A percentile compares a stretch with the other conserved stretches of the same genome.
phyloP scores from a whole-genome alignment of 2,329 filamentous ascomycete species.

The Penicillium sp. region DNA sequence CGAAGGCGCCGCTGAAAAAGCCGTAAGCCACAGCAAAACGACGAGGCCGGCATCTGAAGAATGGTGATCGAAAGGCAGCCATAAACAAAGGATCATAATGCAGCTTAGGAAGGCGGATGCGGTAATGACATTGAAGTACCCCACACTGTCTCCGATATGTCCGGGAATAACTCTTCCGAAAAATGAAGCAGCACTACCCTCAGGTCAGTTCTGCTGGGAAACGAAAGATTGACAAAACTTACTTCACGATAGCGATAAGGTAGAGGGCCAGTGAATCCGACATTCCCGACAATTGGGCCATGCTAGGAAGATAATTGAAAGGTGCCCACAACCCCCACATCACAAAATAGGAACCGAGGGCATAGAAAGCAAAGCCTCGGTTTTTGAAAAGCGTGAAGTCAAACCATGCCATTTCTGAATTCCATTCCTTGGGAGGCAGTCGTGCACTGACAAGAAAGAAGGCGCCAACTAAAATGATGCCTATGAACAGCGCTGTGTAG shows the following conservation, averaged over 20 bases:
- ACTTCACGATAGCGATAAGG: neutral
- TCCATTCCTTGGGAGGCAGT: neutral
- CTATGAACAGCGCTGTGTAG: neutral
- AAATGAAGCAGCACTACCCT: neutral
- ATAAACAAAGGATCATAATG: slow-evolving; percentile 14
- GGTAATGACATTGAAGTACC: slow-evolving; percentile 1
- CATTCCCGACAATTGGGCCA: slow-evolving; percentile 13
- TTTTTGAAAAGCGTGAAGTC: neutral
- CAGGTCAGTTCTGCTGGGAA: neutral
- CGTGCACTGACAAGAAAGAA: neutral
- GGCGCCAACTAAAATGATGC: neutral
- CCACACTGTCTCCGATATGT: neutral
- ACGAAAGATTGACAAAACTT: neutral
- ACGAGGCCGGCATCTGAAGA: slow-evolving; percentile 29
- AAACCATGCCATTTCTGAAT: neutral
- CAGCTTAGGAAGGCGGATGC: neutral
- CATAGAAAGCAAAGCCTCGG: slow-evolving; percentile 13
- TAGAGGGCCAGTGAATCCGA: neutral
- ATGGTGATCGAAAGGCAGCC: slow-evolving; percentile 32
- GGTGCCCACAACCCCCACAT: slow-evolving; percentile 30
- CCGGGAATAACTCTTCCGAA: slow-evolving; percentile 1
- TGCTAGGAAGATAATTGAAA: slow-evolving; percentile 24
- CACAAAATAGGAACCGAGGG: slow-evolving; percentile 25
- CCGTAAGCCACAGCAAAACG: slow-evolving; percentile 27
- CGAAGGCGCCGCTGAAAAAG: slow-evolving; percentile 31